Base-by-base conservation (phyloP, 768 basidiomycete species). In the Mycena latifolia region DNA sequence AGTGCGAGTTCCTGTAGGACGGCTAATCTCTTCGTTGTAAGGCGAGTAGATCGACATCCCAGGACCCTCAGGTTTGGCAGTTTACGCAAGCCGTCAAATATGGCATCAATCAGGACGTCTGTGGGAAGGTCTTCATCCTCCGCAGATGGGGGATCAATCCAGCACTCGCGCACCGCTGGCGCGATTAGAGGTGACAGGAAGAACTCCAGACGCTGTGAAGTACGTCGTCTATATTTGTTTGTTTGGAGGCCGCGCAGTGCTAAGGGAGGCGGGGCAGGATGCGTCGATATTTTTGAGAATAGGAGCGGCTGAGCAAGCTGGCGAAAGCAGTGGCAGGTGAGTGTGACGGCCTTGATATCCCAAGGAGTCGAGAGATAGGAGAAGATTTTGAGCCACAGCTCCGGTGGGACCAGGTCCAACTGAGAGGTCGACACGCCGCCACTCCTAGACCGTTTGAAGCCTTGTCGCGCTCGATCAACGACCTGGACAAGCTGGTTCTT, bases 401-500 rank as follows among this genome's bases (percentile, higher is more conserved):
- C 69, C 10, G 69, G 61, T 0, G 69, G 69, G 5, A 70, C 53
- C 11, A 41, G 39, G 35, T 25, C 18, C 8, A 65, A 54, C 59
- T 50, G 63, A 2, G 58, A 55, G 24, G 28, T 9, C 9, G 63
- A 55, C 0, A 57, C 20, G 31, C 51, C 55, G 2, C 68, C 67
- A 35, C 68, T 66, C 33, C 69, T 20, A 7, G 69, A 41, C 45
- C 69, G 69, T 43, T 70, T 70, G 65, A 70, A 70, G 48, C 69
- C 69, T 2, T 66, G 65, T 46, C 64, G 39, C 31, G 69, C 69
- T 12, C 69, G 69, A 45, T 70, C 69, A 10, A 70, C 69, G 50
- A 55, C 68, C 52, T 59, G 57, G 64, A 69, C 64, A 35, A 69
- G 47, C 27, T 69, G 69, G 43, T 70, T 66, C 54, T 66, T 70